Evolutionary conservation across 2,329 filamentous ascomycete species (phyloP), one percentile per base, ranked within the genome.

Genomic region (Anthostomella pinea): DNA sequence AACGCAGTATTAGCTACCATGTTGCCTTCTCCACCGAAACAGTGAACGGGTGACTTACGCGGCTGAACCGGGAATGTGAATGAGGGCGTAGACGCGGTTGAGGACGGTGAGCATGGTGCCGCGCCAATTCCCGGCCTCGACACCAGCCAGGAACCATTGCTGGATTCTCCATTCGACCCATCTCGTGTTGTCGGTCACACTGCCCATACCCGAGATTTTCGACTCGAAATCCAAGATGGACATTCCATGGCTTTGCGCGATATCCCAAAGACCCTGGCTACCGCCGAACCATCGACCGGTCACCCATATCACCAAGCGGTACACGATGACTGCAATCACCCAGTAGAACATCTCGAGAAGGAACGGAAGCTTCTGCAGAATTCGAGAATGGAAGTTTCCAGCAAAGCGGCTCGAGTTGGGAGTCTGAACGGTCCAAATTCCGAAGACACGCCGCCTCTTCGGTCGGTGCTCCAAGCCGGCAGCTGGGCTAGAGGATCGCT

Each of bases 261-360:
- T 60, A 33, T 71, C 62, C 53, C 69, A 69, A 13, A 73, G 63
- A 11, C 59, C 51, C 24, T 57, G 59, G 23, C 68, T 66, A 28
- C 70, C 68, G 22, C 72, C 72, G 39, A 76, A 78, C 36, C 75
- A 62, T 30, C 59, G 58, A 39, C 73, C 67, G 2, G 74, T 71
- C 6, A 72, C 57, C 11, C 70, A 63, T 11, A 74, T 71, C 6
- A 78, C 81, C 58, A 79, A 65, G 23, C 73, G 68, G 62, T 85
- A 85, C 54, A 82, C 79, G 29, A 72, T 66, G 46, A 81, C 75
- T 52, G 80, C 83, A 49, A 85, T 68, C 27, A 73, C 69, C 81
- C 81, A 85, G 64, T 85, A 85, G 58, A 85, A 84, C 79, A 85
- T 85, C 59, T 85, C 81, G 31, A 85, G 71, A 36, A 85, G 59